Evolutionary conservation across 257 asterid species (phyloP), one percentile per base, ranked within the genome.

Genomic region (Jacaranda copaia): DNA sequence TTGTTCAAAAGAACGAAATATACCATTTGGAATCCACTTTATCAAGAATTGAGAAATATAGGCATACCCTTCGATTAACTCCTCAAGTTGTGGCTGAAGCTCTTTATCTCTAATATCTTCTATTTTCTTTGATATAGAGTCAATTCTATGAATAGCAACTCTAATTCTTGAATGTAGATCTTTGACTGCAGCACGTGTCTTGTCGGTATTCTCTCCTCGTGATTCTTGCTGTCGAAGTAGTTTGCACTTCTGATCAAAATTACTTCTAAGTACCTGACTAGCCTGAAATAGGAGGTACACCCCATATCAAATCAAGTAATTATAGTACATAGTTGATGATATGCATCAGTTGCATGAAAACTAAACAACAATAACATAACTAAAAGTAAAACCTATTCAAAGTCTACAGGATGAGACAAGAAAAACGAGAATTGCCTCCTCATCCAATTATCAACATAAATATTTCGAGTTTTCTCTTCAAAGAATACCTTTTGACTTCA

Each of bases 41-140:
- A 25, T 25, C 32, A 60, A n/a, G 35, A 61, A 76, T 10, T 4
- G 55, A 80, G 5, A 51, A 62, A 65, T 71, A 69, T 77, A 53
- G 61, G 73, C 89, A 19, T 88, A 91, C 99, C 99, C 97, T 73
- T 90, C 93, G 18, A 96, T 93, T 85, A 96, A 84, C 86, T 93
- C 99, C 88, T 96, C 98, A 10, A 96, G 94, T 82, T 96, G 99
- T 55, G 97, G 99, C 82, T 91, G 97, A 64, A 96, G 97, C 81
- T 93, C 97, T 32, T 85, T 72, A 75, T 96, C 98, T 86, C 98
- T 84, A 56, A 96, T 83, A 61, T 91, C 97, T 87, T 96, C 99
- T 0, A 96, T 93, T 69, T 91, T 90, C 87, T 88, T 90, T 1
- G 98, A 91, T 68, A 96, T 87, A 5, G 96, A 88, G 84, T 88